Base-by-base conservation (phyloP, 306 rosid species). In the Castanospermum australe region DNA sequence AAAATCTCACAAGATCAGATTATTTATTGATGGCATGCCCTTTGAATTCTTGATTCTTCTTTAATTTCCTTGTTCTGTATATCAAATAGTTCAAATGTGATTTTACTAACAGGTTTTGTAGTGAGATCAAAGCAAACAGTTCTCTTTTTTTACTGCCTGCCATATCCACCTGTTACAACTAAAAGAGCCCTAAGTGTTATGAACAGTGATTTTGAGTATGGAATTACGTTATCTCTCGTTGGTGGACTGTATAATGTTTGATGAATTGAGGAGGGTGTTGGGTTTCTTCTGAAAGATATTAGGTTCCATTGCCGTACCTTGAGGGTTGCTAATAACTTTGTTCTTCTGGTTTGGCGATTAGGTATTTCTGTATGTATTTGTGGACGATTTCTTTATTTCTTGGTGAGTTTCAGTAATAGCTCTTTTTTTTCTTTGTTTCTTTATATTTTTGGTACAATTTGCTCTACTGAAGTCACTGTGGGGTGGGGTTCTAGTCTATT, bases 1-100 rank as follows among this genome's bases (percentile, higher is more conserved):
- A 51, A 59, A 63, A 50, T 25, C 74, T 52, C 74, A 36, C 10
- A 41, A 39, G 56, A 36, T 20, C 68, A 73, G 21, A 81, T 81
- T 54, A 30, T 54, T 73, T 63, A 44, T 81, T 65, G 20, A 63
- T 80, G 73, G 51, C 75, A 54, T 67, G 30, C 60, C 60, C 22
- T 80, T 74, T 33, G 22, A 62, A 56, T 64, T 55, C 14, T 73
- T 44, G 33, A 63, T 54, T 60, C 35, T 63, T 30, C 51, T 60
- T 61, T 38, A 8, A 5, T 48, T 13, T 22, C 7, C n/a, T 11
- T 48, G 52, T 36, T 71, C 32, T 54, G 6, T 56, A 45, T 32
- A 30, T 80, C 84, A 44, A 81, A 36, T 51, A 14, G 67, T 73
- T 73, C 68, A 61, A 57, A 21, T 42, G 35, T 61, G 38, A 35